Base-by-base conservation (phyloP, 2,329 filamentous ascomycete species). In the Pseudocercospora macadamiae region DNA sequence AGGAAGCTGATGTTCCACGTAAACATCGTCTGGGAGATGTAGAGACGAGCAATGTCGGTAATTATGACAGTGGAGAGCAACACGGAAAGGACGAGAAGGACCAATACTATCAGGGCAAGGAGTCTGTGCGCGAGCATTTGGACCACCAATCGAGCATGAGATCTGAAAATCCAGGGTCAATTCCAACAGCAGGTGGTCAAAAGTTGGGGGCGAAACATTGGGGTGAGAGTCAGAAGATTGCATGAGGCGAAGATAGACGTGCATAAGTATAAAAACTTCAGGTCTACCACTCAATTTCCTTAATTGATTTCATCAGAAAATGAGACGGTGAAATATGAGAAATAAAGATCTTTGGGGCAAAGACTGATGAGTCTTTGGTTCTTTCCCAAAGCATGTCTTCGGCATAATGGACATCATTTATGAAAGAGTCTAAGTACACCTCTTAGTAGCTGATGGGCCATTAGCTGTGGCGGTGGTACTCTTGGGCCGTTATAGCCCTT, bases 141-240 rank as follows among this genome's bases (percentile, higher is more conserved):
- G 36, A 52, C 19, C 47, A 49, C 16, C 26, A 49, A 26, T n/a
- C 47, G 1, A n/a, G n/a, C 3, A 32, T 34, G 47, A 30, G 5
- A 14, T 16, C 16, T 4, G 47, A 49, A 8, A 14, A 71, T 55
- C 42, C 39, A 10, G 59, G 62, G 25, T 57, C 68, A 14, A 71
- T 71, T 34, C 70, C 70, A 8, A 69, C 64, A 8, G 70, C 70
- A n/a, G 70, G 69, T 18, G 70, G 67, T 19, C 55, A 69, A 59
- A 61, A 59, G 26, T 34, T 71, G 9, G 69, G 70, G 25, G 51
- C 63, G 55, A 66, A 66, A 53, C 67, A 70, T 53, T 69, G 68
- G 69, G 69, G 70, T 32, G 69, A 71, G 65, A 71, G 69, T 63
- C 62, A 70, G 59, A 64, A 48, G 25, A 47, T 26, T n/a, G n/a